Conservation (phyloP, 2,329 filamentous ascomycete genomes). For the Fusarium equiseti region DNA sequence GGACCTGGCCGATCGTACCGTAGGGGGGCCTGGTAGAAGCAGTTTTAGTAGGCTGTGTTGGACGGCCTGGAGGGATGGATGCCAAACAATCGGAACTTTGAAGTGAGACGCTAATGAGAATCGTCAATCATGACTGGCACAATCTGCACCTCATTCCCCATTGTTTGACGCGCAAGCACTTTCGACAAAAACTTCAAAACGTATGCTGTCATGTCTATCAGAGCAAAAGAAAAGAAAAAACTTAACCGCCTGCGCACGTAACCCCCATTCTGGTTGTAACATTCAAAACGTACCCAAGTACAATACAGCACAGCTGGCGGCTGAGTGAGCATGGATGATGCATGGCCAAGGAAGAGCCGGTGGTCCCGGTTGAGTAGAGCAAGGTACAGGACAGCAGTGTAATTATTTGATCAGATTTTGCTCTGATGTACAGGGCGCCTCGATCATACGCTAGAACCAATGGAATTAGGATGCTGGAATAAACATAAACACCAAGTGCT, state of each 20-base stretch:
- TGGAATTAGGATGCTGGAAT: not conserved
- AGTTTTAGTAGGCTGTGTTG: not conserved
- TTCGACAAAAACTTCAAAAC: not conserved
- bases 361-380: conserved; percentile 24
- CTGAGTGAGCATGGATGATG: conserved; percentile 39
- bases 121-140: conserved; percentile 5
- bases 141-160: conserved; percentile 16
- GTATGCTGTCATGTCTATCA: not conserved
- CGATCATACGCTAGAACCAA: conserved; percentile 17
- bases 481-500: conserved; percentile 21
- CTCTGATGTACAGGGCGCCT: conserved; percentile 15
- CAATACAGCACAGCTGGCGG: conserved; percentile 18
- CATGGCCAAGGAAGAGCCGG: conserved; percentile 33
- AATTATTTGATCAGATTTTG: conserved; percentile 21
- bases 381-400: not conserved
- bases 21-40: conserved; percentile 15
- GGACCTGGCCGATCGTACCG: conserved; percentile 34
- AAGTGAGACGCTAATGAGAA: conserved; percentile 24
- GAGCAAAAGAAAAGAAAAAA: not conserved
- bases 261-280: conserved; percentile 29
- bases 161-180: conserved; percentile 40
- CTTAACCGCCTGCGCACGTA: conserved; percentile 12
- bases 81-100: conserved; percentile 13
- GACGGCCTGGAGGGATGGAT: conserved; percentile 2
- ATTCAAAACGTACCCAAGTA: not conserved